Evolutionary conservation across 2,329 filamentous ascomycete species (phyloP).

Genomic region (Cercospora sesami): DNA sequence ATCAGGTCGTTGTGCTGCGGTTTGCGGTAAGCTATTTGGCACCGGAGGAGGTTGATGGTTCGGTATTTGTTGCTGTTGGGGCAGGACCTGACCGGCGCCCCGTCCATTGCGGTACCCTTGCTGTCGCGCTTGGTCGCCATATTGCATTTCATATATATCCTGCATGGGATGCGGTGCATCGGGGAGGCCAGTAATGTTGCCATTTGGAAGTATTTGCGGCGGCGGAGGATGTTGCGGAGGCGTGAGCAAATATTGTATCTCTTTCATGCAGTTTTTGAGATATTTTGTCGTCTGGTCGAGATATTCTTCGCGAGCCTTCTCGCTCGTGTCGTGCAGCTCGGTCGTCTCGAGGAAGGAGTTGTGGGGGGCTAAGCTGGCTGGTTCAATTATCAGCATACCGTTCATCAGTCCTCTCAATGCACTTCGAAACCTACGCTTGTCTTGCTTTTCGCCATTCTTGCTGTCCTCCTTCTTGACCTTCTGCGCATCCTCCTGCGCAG

Average conservation of each 20-base stretch:
- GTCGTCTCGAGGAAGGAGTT: conserved; percentile 55
- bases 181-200: conserved; percentile 41
- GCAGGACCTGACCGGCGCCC: conserved; percentile 23
- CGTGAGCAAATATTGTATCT: conserved; percentile 67
- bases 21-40: conserved; percentile 34
- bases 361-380: conserved; percentile 49
- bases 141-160: conserved; percentile 60
- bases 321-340: conserved; percentile 44
- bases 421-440: conserved; percentile 27
- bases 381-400: conserved; percentile 29
- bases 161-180: conserved; percentile 55
- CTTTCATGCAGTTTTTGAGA: conserved; percentile 65
- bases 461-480: conserved; percentile 34
- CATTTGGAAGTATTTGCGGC: conserved; percentile 47
- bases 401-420: not conserved
- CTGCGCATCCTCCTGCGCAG: conserved; percentile 18
- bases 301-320: conserved; percentile 58
- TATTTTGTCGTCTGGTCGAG: conserved; percentile 64
- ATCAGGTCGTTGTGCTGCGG: conserved; percentile 25
- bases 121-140: conserved; percentile 39
- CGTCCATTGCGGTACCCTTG: conserved; percentile 40
- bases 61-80: conserved; percentile 47
- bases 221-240: conserved; percentile 63
- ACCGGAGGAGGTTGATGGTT: conserved; percentile 61
- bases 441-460: conserved; percentile 26